A percentile compares a stretch with the other conserved stretches of the same genome.
phyloP scores from a whole-genome alignment of 2,329 filamentous ascomycete genomes.

The Fusarium sp. region DNA sequence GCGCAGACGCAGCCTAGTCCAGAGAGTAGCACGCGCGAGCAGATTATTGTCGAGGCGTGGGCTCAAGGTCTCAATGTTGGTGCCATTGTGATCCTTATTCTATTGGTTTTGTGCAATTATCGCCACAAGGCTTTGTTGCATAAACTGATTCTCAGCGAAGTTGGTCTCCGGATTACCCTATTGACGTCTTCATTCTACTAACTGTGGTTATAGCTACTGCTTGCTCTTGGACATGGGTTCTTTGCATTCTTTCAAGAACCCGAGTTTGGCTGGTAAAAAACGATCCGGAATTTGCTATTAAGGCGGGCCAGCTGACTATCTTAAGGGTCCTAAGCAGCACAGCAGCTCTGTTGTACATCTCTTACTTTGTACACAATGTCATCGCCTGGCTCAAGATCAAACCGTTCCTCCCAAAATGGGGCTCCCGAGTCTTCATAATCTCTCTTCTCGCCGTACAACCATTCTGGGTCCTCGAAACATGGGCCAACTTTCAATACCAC shows the following conservation, averaged over 20 bases:
- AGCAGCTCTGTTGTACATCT: constrained; percentile 22
- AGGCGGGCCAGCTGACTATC: neutral
- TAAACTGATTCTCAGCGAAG: constrained; percentile 30
- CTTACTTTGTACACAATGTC: constrained; percentile 27
- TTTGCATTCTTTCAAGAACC: constrained; percentile 28
- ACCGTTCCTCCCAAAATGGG: constrained; percentile 25
- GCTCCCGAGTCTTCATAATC: constrained; percentile 19
- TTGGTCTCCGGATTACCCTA: neutral
- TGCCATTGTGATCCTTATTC: constrained; percentile 10
- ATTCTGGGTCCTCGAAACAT: constrained; percentile 30
- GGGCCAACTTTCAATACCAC: constrained; percentile 33
- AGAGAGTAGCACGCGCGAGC: constrained; percentile 21
- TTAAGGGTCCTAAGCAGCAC: constrained; percentile 30
- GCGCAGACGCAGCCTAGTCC: constrained; percentile 19
- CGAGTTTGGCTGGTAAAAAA: constrained; percentile 27
- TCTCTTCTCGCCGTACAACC: constrained; percentile 19
- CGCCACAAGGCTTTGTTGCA: constrained; percentile 22
- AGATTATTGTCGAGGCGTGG: constrained; percentile 29
- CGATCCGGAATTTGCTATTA: neutral
- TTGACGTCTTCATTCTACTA: neutral
- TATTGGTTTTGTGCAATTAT: constrained; percentile 30
- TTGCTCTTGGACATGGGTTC: constrained; percentile 27
- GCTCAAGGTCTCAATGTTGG: constrained; percentile 29
- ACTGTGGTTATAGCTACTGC: constrained; percentile 6
- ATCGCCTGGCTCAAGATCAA: constrained; percentile 31